Evolutionary conservation across 257 asterid species (phyloP), one percentile per base, ranked within the genome.

Genomic region (Solanum bulbocastanum): DNA sequence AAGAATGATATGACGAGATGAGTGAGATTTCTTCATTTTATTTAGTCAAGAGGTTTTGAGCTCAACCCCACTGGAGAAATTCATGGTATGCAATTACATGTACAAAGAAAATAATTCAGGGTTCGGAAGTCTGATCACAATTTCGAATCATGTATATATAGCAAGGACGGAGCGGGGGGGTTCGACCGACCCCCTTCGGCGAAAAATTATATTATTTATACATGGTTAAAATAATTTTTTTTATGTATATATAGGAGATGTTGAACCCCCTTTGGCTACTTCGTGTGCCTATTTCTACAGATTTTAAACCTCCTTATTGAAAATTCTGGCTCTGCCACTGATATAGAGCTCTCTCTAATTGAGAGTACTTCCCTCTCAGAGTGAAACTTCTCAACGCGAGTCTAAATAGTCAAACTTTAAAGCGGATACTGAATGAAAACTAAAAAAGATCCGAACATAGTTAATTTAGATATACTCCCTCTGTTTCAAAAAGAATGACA

Each of bases 391-490:
- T 66, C 5, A 5, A 27, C 10, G 0, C 10, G 1, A 11, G 0
- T 27, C 0, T 12, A 12, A 66, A 27, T 5, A 12, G 1, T 66
- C 10, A 13, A 2, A 2, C 1, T 11, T n/a, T 2, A 25, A 65
- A n/a, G 4, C 4, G 8, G 0, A 65, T 62, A n/a, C 2, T 12
- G 3, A 65, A n/a, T 25, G 8, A 65, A 12, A 25, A 66, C 36
- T 0, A 10, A 11, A 66, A 66, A 12, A 1, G 32, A 12, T 0
- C 1, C 0, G 5, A 25, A 66, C 14, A n/a, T 66, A 25, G 25
- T 27, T 25, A 16, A 52, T 52, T 16, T 25, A 12, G 35, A 66
- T 20, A 52, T 52, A 30, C 30, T 30, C 30, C 30, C 30, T 30
- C 30, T 30, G 30, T 30, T 30, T 30, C 30, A 30, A 30, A 30